Percentiles rank a stretch among this genome's conserved stretches.
Conservation (phyloP, 225 moss, liverwort and hornwort genomes). For the Ulota crispa region DNA sequence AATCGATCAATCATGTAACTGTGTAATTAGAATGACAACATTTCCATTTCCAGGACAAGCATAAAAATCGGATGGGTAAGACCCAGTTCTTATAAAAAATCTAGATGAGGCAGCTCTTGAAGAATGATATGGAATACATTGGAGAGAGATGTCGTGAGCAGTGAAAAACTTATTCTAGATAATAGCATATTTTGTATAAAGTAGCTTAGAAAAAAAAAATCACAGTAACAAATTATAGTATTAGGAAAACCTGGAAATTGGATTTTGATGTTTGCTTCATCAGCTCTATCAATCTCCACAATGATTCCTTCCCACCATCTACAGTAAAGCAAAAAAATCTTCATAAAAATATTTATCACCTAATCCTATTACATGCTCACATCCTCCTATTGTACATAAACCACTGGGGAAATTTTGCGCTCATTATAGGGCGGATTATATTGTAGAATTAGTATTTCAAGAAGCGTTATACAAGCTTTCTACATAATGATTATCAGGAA, state of each 20-base stretch:
- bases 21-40: too few species aligned
- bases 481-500: too few species aligned
- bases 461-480: too few species aligned
- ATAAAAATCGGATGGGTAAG: too few species aligned
- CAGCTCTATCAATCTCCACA: constrained; percentile 40
- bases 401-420: too few species aligned
- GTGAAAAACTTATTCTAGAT: not conserved
- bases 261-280: constrained; percentile 59
- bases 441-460: too few species aligned
- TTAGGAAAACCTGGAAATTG: constrained; percentile 53
- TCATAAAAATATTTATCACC: not conserved
- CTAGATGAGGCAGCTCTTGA: not conserved
- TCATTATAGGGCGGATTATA: too few species aligned
- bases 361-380: not conserved
- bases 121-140: not conserved
- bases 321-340: not conserved
- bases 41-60: too few species aligned
- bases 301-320: constrained; percentile 79
- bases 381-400: not conserved
- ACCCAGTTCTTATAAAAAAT: too few species aligned
- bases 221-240: not conserved
- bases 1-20: too few species aligned
- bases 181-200: not conserved
- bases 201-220: not conserved
- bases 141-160: not conserved